Base-by-base conservation (phyloP, 169 alveolate genomes). In the Plasmodium ovale region DNA sequence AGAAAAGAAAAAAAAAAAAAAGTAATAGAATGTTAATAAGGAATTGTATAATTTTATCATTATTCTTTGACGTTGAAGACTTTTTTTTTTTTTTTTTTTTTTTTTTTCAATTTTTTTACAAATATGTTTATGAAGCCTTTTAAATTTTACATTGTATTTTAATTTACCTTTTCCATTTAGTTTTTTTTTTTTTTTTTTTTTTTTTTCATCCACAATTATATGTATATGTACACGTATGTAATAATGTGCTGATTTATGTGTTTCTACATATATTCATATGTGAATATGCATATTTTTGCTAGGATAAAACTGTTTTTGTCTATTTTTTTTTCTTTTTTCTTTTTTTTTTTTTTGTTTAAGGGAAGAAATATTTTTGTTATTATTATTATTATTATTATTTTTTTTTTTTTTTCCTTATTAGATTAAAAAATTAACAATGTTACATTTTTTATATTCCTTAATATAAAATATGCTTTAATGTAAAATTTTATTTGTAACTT, bases 401-500 rank as follows among this genome's bases (percentile, higher is more conserved):
- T 44, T 68, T 68, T 72, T 72, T 72, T 35, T 23, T 23, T 16
- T 16, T 21, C 35, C 14, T n/a, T 62, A 72, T 54, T 72, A 29
- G 42, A 54, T 72, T 72, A 72, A 23, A 53, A 54, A 72, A 72
- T 72, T 53, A 72, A 72, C 35, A 70, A 44, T 44, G 25, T 9
- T 44, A 19, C 23, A 23, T 59, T 59, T 59, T 59, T 59, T 70
- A 19, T 19, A 23, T 59, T 59, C 29, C 12, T 23, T 4, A 54
- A 54, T 31, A 72, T 72, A 25, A 19, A 70, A 72, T 35, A 54
- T 53, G 87, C 68, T 53, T 72, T 72, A 72, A 72, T 72, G 71
- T 56, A 72, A 72, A 72, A 31, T 44, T 19, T 51, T 35, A 72
- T 72, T 53, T 72, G 87, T 72, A 44, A 53, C 56, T 72, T 72